These are phyloP conservation scores for Umbelopsis sp. DNA, from an alignment of 192 early-diverging fungal species.

Conservation along the genomic window DNA sequence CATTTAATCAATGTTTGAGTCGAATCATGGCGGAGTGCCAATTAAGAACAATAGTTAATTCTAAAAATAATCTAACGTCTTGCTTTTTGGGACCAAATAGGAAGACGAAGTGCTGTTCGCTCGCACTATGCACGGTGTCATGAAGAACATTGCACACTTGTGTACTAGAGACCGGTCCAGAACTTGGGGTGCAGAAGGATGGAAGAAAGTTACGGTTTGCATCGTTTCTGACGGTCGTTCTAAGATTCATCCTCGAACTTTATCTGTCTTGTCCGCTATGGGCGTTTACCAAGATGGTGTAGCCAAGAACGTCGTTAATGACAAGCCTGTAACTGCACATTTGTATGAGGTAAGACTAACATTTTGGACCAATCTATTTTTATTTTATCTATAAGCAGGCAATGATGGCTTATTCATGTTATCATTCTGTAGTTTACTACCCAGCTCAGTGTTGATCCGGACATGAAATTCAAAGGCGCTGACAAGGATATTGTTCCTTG, in stretches of 20 bases:
- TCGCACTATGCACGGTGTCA: slow-evolving; percentile 74
- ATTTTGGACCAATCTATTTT: background rate
- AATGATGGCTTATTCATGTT: background rate
- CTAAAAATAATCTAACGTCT: slow-evolving; percentile 25
- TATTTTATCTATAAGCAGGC: background rate
- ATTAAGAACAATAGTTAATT: background rate
- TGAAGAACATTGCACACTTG: slow-evolving; percentile 80
- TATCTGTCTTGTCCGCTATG: slow-evolving; percentile 71
- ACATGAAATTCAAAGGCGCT: slow-evolving; percentile 69
- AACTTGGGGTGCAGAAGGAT: slow-evolving; percentile 61
- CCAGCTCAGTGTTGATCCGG: slow-evolving; percentile 72
- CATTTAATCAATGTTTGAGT: background rate
- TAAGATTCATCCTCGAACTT: slow-evolving; percentile 64
- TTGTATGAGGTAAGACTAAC: slow-evolving; percentile 53
- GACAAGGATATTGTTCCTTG: slow-evolving; percentile 71
- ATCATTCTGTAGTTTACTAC: slow-evolving; percentile 65
- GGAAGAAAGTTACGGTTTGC: slow-evolving; percentile 79
- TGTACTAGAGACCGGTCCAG: slow-evolving; percentile 57
- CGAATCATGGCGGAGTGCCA: background rate
- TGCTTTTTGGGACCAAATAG: slow-evolving; percentile 50
- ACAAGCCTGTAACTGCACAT: slow-evolving; percentile 69
- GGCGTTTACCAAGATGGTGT: slow-evolving; percentile 81
- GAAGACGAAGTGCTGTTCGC: slow-evolving; percentile 78
- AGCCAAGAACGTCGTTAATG: slow-evolving; percentile 66
- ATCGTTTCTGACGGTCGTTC: slow-evolving; percentile 80